phyloP scores from a whole-genome alignment of 2,329 filamentous ascomycete species.

The Gliomastix tumulicola region DNA sequence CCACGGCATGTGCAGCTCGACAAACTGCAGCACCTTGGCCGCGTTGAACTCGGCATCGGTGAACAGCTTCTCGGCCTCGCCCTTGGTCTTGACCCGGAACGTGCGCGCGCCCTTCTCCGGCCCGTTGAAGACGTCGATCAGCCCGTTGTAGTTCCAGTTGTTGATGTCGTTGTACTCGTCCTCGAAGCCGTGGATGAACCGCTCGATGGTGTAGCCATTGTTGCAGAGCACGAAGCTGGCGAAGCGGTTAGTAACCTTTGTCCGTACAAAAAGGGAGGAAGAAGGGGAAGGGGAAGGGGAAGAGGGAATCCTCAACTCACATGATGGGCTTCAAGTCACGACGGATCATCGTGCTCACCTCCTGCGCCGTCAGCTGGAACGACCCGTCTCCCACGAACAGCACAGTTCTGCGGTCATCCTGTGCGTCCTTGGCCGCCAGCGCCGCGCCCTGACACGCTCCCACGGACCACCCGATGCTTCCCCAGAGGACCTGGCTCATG shows the following conservation, averaged over 20 bases:
- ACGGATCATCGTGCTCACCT: constrained; percentile 76
- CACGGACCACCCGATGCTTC: constrained; percentile 57
- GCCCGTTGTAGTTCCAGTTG: constrained; percentile 64
- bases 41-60: constrained; percentile 56
- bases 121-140: constrained; percentile 63
- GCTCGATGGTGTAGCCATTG: constrained; percentile 83
- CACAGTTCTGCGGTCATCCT: constrained; percentile 58
- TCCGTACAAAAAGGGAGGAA: not conserved
- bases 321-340: constrained; percentile 71
- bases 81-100: constrained; percentile 62
- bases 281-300: not conserved
- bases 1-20: constrained; percentile 75
- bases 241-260: constrained; percentile 5
- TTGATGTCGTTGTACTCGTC: constrained; percentile 76
- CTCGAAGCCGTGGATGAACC: constrained; percentile 79
- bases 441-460: constrained; percentile 59
- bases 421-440: constrained; percentile 63
- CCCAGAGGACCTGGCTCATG: constrained; percentile 71
- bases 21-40: constrained; percentile 54
- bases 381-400: constrained; percentile 87
- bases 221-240: constrained; percentile 75
- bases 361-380: constrained; percentile 78
- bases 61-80: constrained; percentile 61
- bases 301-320: too few relatives aligned
- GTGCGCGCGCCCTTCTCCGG: constrained; percentile 47